Evolutionary conservation across 768 basidiomycete species (phyloP), one percentile per base, ranked within the genome.

Genomic region (Mycena leptocephala): DNA sequence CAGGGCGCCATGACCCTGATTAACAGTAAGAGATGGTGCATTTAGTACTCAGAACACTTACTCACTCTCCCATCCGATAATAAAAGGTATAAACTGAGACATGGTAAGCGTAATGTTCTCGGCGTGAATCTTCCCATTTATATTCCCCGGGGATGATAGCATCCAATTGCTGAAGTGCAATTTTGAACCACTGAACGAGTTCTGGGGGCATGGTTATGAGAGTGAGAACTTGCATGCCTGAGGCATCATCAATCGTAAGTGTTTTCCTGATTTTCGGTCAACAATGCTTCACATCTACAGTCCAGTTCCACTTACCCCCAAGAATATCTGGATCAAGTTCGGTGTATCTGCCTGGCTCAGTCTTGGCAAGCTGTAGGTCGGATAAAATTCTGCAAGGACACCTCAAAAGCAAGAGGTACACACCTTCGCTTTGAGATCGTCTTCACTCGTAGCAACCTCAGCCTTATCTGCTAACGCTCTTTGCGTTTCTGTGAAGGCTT

Each of bases 41-140:
- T 6, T 1, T 28, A 5, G 7, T 41, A 30, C 26, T 9, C n/a
- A 24, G 20, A 35, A 11, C 3, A 39, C 51, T 30, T 13, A 41
- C 67, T 30, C 37, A 16, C 26, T 68, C 67, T 2, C 26, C 33
- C 67, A 68, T 68, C n/a, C 67, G n/a, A 18, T 68, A 51, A 22
- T 68, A 68, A 53, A 53, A 68, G 2, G 67, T 68, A 41, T 68
- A 68, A 4, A 20, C 53, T 14, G 14, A 39, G 2, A 18, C 5
- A 8, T n/a, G 6, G 26, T 68, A 68, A 1, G 14, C 18, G 18
- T 68, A 68, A 5, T 24, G 18, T 0, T 20, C 13, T 28, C 53
- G n/a, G 4, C 22, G 24, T 10, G 67, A 68, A 20, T 58, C 24
- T 18, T 68, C 67, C 67, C 67, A 68, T 1, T 37, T 26, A 20